Evolutionary conservation across 179 eudicot genomes (phyloP).

Genomic region (Drosera spatulata): DNA sequence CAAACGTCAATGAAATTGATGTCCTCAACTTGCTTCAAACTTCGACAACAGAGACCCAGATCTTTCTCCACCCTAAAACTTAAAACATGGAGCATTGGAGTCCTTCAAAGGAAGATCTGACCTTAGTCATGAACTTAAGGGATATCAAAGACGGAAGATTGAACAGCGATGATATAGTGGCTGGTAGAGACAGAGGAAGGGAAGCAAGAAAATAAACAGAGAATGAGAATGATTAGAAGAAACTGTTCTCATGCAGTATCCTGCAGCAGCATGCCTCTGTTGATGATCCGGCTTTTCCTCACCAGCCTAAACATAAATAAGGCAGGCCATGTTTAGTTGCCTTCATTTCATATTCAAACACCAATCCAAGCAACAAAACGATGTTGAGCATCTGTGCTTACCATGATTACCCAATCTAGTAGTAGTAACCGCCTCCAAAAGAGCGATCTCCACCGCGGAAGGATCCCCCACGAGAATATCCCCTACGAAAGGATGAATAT

Average conservation of each 20-base stretch:
- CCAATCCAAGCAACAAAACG: background rate
- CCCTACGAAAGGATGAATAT: constrained; percentile 38
- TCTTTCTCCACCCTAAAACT: no score
- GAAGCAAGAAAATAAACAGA: background rate
- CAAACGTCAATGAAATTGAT: no score
- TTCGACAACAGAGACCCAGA: no score
- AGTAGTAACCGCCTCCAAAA: constrained; percentile 59
- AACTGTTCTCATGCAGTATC: constrained; percentile 17
- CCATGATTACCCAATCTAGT: constrained; percentile 26
- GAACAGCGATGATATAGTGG: constrained; percentile 10
- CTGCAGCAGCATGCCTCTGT: constrained; percentile 7
- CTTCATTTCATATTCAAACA: constrained; percentile 1
- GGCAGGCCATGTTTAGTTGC: background rate
- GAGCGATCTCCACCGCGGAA: constrained; percentile 32
- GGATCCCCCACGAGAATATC: background rate
- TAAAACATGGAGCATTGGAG: no score
- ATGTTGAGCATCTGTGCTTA: constrained; percentile 4
- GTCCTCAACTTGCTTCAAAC: no score
- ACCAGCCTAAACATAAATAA: constrained; percentile 15
- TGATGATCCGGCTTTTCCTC: constrained; percentile 6
- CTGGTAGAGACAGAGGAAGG: constrained; percentile 1
- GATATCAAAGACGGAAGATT: background rate
- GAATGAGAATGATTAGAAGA: constrained; percentile 4
- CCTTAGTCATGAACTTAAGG: no score
- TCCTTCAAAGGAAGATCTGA: no score